Percentiles rank a stretch among this genome's conserved stretches.
Conservation (phyloP, 805 yeast species). For the Lachancea sp. region DNA sequence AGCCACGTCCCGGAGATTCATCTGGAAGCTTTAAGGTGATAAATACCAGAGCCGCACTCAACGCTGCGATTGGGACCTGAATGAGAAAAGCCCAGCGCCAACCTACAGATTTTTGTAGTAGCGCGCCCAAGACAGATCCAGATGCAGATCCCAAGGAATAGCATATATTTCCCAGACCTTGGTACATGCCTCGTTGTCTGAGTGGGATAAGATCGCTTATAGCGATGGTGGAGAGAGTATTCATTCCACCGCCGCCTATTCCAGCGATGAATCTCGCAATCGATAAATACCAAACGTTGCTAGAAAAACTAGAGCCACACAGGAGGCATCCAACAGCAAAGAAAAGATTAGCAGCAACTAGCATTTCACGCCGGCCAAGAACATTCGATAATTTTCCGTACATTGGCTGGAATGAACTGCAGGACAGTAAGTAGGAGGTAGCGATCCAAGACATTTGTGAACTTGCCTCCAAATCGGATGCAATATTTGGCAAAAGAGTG, state of each 20-base stretch:
- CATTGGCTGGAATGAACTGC: conserved; percentile 39
- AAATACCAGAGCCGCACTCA: conserved; percentile 37
- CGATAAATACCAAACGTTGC: conserved; percentile 27
- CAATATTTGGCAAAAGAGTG: conserved; percentile 54
- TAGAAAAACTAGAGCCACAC: conserved; percentile 29
- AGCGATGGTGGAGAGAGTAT: conserved; percentile 35
- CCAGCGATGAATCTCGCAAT: conserved; percentile 36
- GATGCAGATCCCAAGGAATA: conserved; percentile 69
- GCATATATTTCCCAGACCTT: conserved; percentile 69
- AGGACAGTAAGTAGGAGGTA: conserved; percentile 36
- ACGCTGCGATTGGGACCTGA: conserved; percentile 44
- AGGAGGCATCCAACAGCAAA: conserved; percentile 36
- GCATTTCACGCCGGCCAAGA: conserved; percentile 34
- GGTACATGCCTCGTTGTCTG: conserved; percentile 69
- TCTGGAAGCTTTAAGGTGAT: conserved; percentile 35
- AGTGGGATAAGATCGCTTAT: conserved; percentile 36
- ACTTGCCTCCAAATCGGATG: conserved; percentile 58
- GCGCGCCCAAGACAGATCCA: conserved; percentile 61
- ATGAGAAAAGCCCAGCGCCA: conserved; percentile 57
- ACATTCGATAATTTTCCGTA: conserved; percentile 38
- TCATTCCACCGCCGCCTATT: conserved; percentile 39
- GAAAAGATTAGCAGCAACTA: conserved; percentile 31
- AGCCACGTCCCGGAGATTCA: conserved; percentile 52
- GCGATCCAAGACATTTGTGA: conserved; percentile 50
- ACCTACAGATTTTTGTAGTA: conserved; percentile 45